Base-by-base conservation (phyloP, 495 filamentous ascomycete species). In the Aspergillus baeticus region DNA sequence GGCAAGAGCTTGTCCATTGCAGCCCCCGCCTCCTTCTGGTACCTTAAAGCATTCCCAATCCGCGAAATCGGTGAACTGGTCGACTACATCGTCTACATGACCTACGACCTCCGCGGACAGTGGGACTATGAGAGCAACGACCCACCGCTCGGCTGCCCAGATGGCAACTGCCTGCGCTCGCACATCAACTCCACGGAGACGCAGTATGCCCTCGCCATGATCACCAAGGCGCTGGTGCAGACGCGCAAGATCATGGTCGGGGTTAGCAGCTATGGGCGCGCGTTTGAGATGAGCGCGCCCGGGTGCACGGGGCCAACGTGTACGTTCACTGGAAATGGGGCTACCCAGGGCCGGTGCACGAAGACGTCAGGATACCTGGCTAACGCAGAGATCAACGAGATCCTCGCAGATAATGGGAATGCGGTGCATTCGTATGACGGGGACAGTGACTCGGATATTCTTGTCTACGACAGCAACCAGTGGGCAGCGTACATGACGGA, bases 201-300 rank as follows among this genome's bases (percentile, higher is more conserved):
- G 0, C 43, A 51, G 20, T 38, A 63, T 37, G 62, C 69, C 5
- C 61, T 81, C 1, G 46, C 64, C 10, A 78, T 81, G 74, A 65
- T 81, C 20, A 80, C 79, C 43, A 82, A 82, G 50, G 77, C 77
- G 0, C 73, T 74, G 11, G 73, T 77, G 1, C 69, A 65, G 0
- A 33, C 63, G 0, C 67, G 63, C 36, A 77, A 76, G 60, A 38
- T 81, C 20, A 4, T 73, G 3, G 69, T 76, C 23, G 71, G 77
- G 11, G 57, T 69, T 3, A 10, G 63, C 20, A 69, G 65, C 46
- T 78, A 78, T 52, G 44, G 57, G 21, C 35, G 45, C 3, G 26
- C 44, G 13, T 57, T 57, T 34, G 15, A 53, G 21, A 58, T 52
- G 49, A 34, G 15, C 50, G 68, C 36, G 8, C 17, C 66, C 35